phyloP scores from a whole-genome alignment of 306 rosid genomes.

The Gynostemma pentaphyllum region DNA sequence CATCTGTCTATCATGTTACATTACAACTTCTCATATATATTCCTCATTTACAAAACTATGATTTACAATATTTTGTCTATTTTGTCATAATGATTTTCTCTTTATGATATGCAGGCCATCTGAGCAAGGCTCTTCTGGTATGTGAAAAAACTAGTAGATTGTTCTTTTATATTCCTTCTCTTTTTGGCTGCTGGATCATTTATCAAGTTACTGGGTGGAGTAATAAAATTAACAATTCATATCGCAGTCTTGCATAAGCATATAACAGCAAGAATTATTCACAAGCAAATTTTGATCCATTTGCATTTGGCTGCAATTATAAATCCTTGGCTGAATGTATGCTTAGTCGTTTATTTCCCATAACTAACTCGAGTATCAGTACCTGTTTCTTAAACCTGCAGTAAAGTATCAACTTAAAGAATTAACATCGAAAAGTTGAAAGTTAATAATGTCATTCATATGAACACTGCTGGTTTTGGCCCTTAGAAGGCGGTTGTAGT shows the following conservation, averaged over 20 bases:
- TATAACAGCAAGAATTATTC: neutral
- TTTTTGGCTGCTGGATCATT: neutral
- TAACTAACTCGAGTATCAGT: neutral
- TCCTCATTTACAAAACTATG: neutral
- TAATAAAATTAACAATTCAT: neutral
- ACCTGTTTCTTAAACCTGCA: neutral
- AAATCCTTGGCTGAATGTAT: neutral
- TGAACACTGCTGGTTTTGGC: neutral
- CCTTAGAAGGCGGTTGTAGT: neutral
- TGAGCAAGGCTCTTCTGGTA: conserved; percentile 74
- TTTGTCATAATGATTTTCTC: conserved; percentile 1
- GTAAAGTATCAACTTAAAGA: neutral
- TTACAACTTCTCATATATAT: neutral
- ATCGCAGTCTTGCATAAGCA: neutral
- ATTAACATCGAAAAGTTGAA: neutral
- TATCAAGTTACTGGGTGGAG: neutral
- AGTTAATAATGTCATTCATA: neutral
- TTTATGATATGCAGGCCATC: conserved; percentile 43
- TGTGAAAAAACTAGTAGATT: conserved; percentile 20
- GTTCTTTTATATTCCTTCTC: neutral
- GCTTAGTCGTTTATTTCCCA: neutral
- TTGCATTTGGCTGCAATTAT: neutral
- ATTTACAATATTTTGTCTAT: neutral
- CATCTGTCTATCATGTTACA: neutral
- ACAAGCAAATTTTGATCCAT: neutral